phyloP scores from a whole-genome alignment of 139 green algal species.

The Pycnococcus provasolii region DNA sequence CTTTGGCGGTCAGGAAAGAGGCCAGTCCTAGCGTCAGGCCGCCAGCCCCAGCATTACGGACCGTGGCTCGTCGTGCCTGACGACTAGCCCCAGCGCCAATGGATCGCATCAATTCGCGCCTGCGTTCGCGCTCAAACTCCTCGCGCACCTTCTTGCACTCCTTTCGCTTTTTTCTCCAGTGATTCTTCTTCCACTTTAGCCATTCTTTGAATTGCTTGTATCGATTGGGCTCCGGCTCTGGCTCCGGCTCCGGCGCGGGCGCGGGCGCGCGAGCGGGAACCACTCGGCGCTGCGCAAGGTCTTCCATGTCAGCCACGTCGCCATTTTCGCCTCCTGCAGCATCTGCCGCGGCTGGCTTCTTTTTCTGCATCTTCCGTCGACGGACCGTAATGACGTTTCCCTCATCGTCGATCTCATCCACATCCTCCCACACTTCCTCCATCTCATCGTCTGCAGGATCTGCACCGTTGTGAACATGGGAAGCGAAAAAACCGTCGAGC shows the following conservation, averaged over 20 bases:
- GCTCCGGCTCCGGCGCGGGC: conserved; percentile 15
- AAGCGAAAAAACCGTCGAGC: conserved; percentile 18
- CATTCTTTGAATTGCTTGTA: conserved; percentile 55
- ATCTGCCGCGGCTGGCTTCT: neutral
- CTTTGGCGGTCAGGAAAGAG: conserved; percentile 11
- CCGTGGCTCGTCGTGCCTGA: conserved; percentile 18
- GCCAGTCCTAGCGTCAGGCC: neutral
- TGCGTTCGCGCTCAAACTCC: conserved; percentile 23
- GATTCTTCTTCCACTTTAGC: conserved; percentile 63
- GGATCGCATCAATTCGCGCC: neutral
- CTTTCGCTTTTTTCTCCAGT: conserved; percentile 45
- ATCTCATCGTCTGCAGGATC: conserved; percentile 2
- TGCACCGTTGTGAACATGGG: neutral
- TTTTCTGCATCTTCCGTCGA: neutral
- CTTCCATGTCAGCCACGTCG: conserved; percentile 31
- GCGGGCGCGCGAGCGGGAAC: conserved; percentile 1
- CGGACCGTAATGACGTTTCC: neutral
- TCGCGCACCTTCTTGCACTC: conserved; percentile 42
- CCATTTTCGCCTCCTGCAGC: neutral
- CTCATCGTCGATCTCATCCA: neutral
- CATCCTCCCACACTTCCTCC: conserved; percentile 3
- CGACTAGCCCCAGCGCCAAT: neutral
- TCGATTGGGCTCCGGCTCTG: conserved; percentile 8
- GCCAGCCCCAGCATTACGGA: conserved; percentile 17
- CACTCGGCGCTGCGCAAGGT: conserved; percentile 9